Percentiles rank a stretch among this genome's conserved stretches.
These are phyloP conservation scores for Syncephalastrum contaminatum DNA, from an alignment of 371 early-diverging fungal genomes.

Conservation along the genomic window DNA sequence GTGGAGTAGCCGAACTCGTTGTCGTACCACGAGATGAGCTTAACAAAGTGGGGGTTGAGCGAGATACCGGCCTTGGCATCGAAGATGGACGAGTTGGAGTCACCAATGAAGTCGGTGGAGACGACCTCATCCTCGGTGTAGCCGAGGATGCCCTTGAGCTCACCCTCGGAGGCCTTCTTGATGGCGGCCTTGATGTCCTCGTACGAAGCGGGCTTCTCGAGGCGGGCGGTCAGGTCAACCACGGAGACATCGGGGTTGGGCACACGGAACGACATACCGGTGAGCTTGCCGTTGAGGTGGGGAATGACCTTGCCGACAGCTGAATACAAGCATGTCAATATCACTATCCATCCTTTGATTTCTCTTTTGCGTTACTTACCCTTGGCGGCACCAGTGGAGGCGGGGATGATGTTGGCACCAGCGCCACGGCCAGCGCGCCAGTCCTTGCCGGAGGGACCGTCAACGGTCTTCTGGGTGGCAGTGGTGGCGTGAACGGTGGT, in stretches of 20 bases:
- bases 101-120: conserved; percentile 95
- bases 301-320: conserved; percentile 99
- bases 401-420: conserved; percentile 97
- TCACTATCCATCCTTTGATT: not conserved
- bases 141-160: conserved; percentile 92
- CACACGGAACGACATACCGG: conserved; percentile 99
- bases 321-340: conserved; percentile 4
- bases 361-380: conserved; percentile 14
- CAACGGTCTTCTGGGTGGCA: conserved; percentile 99
- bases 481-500: conserved; percentile 98
- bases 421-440: conserved; percentile 97
- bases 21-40: conserved; percentile 97
- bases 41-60: conserved; percentile 96
- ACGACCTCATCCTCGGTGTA: conserved; percentile 98
- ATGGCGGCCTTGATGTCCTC: conserved; percentile 86
- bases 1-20: conserved; percentile 94
- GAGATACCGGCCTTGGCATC: conserved; percentile 98
- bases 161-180: conserved; percentile 79
- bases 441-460: conserved; percentile 97
- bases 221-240: conserved; percentile 96
- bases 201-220: conserved; percentile 88
- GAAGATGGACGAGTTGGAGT: conserved; percentile 90
- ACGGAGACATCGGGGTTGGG: conserved; percentile 98
- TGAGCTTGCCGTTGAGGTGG: conserved; percentile 93
- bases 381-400: conserved; percentile 99